phyloP scores from a whole-genome alignment of 768 basidiomycete species.

The Russula compacta region DNA sequence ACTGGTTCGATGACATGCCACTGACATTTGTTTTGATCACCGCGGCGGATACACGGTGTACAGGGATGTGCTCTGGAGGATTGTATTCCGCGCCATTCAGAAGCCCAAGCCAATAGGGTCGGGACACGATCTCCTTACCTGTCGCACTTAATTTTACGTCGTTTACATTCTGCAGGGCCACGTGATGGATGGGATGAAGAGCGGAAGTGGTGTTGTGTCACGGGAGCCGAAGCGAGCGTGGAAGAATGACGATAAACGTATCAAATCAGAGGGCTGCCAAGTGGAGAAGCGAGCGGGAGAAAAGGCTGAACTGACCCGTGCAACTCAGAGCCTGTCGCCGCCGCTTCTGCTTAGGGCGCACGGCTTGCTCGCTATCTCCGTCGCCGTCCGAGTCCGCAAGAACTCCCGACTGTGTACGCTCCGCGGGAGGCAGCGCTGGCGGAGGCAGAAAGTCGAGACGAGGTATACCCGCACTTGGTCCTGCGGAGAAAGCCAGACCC shows the following conservation, averaged over 20 bases:
- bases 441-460: constrained; percentile 16
- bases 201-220: constrained; percentile 25
- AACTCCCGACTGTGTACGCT: constrained; percentile 27
- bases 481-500: constrained; percentile 7
- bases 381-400: constrained; percentile 50
- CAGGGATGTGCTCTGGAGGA: constrained; percentile 64
- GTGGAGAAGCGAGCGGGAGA: constrained; percentile 17
- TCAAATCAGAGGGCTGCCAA: constrained; percentile 23
- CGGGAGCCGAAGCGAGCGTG: constrained; percentile 14
- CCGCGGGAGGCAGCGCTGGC: constrained; percentile 9
- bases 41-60: constrained; percentile 69
- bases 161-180: constrained; percentile 57
- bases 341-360: constrained; percentile 74
- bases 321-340: constrained; percentile 77
- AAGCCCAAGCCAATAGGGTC: constrained; percentile 8
- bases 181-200: constrained; percentile 14
- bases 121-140: constrained; percentile 37
- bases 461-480: constrained; percentile 18
- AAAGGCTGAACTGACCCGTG: constrained; percentile 48
- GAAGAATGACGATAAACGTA: constrained; percentile 11
- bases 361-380: constrained; percentile 33
- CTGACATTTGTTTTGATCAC: constrained; percentile 72
- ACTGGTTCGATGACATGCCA: constrained; percentile 79
- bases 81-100: constrained; percentile 18
- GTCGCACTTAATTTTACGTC: constrained; percentile 84